A percentile compares a stretch with the other conserved stretches of the same genome.
phyloP scores from a whole-genome alignment of 1,139 yeast genomes.

The Candida sanyaensis region DNA sequence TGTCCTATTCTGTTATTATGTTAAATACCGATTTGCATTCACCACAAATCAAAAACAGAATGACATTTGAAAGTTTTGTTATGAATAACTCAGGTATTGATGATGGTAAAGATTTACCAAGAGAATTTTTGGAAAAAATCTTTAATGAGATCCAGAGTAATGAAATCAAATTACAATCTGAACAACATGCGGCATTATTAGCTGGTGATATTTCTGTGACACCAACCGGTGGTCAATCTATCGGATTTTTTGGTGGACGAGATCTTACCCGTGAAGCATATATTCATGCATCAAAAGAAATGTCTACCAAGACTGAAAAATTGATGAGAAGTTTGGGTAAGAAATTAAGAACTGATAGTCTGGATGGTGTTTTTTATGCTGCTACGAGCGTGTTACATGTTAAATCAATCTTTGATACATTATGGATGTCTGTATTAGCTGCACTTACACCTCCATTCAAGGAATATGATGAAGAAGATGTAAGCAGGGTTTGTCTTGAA shows the following conservation, averaged over 20 bases:
- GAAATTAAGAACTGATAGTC: constrained; percentile 28
- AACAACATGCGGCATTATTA: constrained; percentile 89
- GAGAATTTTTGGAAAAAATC: constrained; percentile 65
- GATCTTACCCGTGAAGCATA: constrained; percentile 85
- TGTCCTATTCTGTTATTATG: constrained; percentile 91
- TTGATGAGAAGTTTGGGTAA: constrained; percentile 73
- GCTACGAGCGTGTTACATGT: constrained; percentile 89
- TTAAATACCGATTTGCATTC: constrained; percentile 94
- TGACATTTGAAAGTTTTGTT: constrained; percentile 86
- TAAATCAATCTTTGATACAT: constrained; percentile 86
- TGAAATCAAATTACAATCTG: constrained; percentile 90
- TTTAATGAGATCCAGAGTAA: constrained; percentile 75
- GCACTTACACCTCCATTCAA: constrained; percentile 93
- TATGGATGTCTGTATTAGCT: constrained; percentile 97
- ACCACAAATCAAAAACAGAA: constrained; percentile 77
- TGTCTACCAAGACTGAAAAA: constrained; percentile 86
- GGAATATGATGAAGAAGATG: constrained; percentile 79
- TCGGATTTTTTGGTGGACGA: constrained; percentile 73
- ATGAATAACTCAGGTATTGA: constrained; percentile 91
- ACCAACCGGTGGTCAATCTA: constrained; percentile 33
- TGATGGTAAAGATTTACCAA: constrained; percentile 83
- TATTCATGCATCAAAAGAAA: constrained; percentile 87
- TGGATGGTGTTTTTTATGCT: constrained; percentile 35
- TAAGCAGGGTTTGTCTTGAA: constrained; percentile 72
- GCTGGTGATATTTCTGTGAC: constrained; percentile 56